Conservation (phyloP, 2,329 filamentous ascomycete genomes). For the Penicillium brasilianum region DNA sequence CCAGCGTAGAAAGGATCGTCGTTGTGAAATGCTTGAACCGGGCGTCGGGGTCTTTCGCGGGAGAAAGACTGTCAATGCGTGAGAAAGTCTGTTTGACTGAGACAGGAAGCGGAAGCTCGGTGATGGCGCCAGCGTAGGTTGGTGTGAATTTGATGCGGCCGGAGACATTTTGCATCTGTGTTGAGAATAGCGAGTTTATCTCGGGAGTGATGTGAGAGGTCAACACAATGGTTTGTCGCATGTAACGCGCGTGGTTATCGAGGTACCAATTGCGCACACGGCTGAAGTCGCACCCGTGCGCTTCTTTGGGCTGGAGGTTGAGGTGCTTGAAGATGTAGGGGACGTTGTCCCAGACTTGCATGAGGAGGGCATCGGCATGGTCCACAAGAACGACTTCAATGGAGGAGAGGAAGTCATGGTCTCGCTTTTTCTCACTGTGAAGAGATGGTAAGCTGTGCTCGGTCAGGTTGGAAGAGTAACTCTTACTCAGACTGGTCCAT, state of each 20-base stretch:
- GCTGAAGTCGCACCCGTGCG: conserved; percentile 91
- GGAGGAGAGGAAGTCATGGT: conserved; percentile 90
- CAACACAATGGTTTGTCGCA: conserved; percentile 84
- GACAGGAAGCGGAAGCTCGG: conserved; percentile 66
- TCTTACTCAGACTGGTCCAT: conserved; percentile 76
- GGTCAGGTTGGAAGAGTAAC: conserved; percentile 1
- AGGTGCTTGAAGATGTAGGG: conserved; percentile 90
- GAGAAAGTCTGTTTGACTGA: conserved; percentile 86
- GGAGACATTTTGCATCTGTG: conserved; percentile 77
- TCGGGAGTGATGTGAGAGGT: conserved; percentile 87
- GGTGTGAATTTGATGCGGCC: conserved; percentile 77
- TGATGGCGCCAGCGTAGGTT: conserved; percentile 72
- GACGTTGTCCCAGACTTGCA: conserved; percentile 99
- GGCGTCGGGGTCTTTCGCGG: conserved; percentile 79
- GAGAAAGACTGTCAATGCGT: conserved; percentile 74
- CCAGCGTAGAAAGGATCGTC: conserved; percentile 75
- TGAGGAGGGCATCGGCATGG: conserved; percentile 88
- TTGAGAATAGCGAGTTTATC: conserved; percentile 77
- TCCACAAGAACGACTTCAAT: conserved; percentile 90
- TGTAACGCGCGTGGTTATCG: conserved; percentile 78
- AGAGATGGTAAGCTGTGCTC: not conserved
- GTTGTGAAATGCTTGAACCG: conserved; percentile 91
- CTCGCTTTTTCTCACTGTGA: conserved; percentile 65
- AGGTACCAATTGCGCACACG: conserved; percentile 91
- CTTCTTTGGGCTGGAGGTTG: conserved; percentile 85